Percentiles rank a stretch among this genome's conserved stretches.
Conservation (phyloP, 345 rosid genomes). For the Arabidopsis suecica region DNA sequence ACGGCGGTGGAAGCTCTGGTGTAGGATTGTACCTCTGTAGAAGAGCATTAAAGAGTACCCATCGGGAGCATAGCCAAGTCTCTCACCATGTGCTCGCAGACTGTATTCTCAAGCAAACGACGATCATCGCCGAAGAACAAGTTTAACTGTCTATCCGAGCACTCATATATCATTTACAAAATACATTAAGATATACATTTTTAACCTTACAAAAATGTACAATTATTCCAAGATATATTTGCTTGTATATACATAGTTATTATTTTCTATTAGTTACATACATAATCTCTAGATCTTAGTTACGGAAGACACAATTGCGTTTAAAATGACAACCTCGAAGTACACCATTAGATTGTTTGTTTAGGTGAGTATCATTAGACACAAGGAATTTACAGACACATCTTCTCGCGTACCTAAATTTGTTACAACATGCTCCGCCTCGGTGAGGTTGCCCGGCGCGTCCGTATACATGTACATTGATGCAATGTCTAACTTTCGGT, state of each 20-base stretch:
- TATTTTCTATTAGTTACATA: background rate
- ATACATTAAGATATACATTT: background rate
- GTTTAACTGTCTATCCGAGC: background rate
- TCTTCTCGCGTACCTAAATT: background rate
- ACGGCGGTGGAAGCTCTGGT: too few species aligned
- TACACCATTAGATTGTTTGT: background rate
- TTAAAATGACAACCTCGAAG: background rate
- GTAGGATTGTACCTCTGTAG: too few species aligned
- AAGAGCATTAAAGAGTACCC: too few species aligned
- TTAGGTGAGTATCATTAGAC: background rate
- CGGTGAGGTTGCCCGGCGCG: background rate
- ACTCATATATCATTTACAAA: background rate
- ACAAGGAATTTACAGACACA: background rate
- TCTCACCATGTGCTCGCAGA: too few species aligned
- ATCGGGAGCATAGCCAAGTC: too few species aligned
- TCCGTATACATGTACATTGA: background rate
- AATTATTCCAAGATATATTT: background rate
- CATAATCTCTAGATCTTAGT: background rate
- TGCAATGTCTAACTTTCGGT: background rate
- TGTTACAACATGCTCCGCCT: background rate
- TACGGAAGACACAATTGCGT: background rate
- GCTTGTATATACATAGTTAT: slow-evolving; percentile 7
- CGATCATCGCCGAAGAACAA: too few species aligned
- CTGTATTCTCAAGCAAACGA: too few species aligned
- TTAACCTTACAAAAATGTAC: background rate